Percentiles rank a stretch among this genome's conserved stretches.
Evolutionary conservation across 257 asterid genomes (phyloP).

Genomic region (Nicotiana knightiana): DNA sequence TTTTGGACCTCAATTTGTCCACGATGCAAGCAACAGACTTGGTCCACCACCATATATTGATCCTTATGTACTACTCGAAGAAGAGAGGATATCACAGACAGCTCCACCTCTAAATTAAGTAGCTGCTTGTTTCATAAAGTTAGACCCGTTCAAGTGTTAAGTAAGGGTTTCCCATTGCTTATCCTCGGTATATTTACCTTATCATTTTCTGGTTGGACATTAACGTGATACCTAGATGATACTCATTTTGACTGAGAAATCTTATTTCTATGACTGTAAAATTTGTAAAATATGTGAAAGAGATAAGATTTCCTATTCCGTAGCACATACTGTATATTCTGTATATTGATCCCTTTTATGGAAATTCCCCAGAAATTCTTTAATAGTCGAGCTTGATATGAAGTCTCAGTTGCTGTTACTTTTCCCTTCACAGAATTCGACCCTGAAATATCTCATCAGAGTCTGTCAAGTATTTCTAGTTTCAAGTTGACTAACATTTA

Average conservation of each 20-base stretch:
- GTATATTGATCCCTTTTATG: not conserved
- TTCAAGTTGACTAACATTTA: not conserved
- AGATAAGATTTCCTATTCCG: not conserved
- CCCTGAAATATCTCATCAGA: too few relatives aligned
- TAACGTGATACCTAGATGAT: not conserved
- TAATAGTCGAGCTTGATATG: not conserved
- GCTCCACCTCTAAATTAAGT: slow-evolving; percentile 64
- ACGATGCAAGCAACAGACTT: slow-evolving; percentile 40
- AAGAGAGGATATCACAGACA: slow-evolving; percentile 52
- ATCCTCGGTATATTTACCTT: slow-evolving; percentile 10
- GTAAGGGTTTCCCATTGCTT: slow-evolving; percentile 19
- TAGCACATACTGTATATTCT: not conserved
- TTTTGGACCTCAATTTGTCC: slow-evolving; percentile 73
- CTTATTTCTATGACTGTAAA: slow-evolving; percentile 2
- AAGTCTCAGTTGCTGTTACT: not conserved
- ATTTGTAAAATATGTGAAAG: not conserved
- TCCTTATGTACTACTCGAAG: slow-evolving; percentile 81
- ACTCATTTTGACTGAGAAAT: not conserved
- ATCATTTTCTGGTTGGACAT: slow-evolving; percentile 6
- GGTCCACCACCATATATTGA: slow-evolving; percentile 55
- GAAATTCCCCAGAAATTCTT: not conserved
- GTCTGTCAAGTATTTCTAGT: too few relatives aligned
- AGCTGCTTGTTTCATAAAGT: slow-evolving; percentile 17
- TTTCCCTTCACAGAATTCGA: not conserved
- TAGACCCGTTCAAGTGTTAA: slow-evolving; percentile 17